phyloP scores from a whole-genome alignment of 352 stramenopile species.

The Stephanocyclus meneghinianus region DNA sequence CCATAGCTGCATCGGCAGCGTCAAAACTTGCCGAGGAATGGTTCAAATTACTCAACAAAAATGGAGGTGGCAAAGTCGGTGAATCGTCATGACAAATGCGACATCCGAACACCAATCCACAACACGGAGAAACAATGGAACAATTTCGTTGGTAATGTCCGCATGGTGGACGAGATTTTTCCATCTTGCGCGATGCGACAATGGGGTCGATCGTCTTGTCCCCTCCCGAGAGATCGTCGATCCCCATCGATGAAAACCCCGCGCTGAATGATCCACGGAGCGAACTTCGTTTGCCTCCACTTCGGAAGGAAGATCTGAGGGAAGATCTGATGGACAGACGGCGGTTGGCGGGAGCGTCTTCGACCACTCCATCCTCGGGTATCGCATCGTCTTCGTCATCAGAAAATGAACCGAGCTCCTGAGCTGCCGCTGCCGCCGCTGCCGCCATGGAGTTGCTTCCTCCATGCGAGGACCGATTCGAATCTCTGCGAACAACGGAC shows the following conservation, averaged over 20 bases:
- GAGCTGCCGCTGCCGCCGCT: slow-evolving; percentile 35
- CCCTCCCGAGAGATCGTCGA: slow-evolving; percentile 3
- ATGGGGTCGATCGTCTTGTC: slow-evolving; percentile 6
- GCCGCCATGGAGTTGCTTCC: slow-evolving; percentile 24
- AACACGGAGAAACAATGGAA: slow-evolving; percentile 76
- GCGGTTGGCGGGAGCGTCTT: not conserved
- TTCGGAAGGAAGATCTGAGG: slow-evolving; percentile 4
- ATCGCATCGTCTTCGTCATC: slow-evolving; percentile 44
- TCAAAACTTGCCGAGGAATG: not conserved
- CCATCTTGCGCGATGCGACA: slow-evolving; percentile 44
- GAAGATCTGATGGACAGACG: not conserved
- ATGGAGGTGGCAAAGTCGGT: slow-evolving; percentile 58
- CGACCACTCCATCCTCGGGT: slow-evolving; percentile 15
- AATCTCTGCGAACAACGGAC: slow-evolving; percentile 19
- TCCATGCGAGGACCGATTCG: not conserved
- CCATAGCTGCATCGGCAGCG: not conserved
- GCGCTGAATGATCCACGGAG: slow-evolving; percentile 33
- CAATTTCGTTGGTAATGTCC: slow-evolving; percentile 77
- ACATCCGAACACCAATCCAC: slow-evolving; percentile 78
- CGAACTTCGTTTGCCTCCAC: slow-evolving; percentile 23
- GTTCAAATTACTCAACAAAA: slow-evolving; percentile 24
- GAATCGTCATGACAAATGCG: slow-evolving; percentile 80
- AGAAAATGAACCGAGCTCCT: slow-evolving; percentile 47
- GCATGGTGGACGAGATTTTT: slow-evolving; percentile 63
- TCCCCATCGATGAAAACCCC: slow-evolving; percentile 35